Conservation (phyloP, 345 rosid genomes). For the Populus davidiana region DNA sequence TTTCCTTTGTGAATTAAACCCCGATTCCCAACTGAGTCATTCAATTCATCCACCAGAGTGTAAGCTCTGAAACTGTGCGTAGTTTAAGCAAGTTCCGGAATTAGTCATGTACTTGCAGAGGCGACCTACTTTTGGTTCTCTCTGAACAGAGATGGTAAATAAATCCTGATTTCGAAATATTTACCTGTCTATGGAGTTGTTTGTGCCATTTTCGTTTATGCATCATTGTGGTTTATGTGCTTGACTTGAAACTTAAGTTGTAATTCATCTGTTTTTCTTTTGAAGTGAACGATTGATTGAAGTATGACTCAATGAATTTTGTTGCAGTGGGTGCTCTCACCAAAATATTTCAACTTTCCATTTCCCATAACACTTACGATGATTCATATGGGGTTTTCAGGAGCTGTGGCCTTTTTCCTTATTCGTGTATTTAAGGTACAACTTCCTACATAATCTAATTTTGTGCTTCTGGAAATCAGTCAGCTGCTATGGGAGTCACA, state of each 20-base stretch:
- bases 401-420: constrained; percentile 68
- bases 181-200: neutral
- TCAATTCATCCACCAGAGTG: neutral
- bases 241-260: neutral
- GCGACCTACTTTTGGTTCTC: neutral
- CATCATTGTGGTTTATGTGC: neutral
- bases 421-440: constrained; percentile 92
- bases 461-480: neutral
- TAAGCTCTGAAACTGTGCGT: neutral
- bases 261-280: neutral
- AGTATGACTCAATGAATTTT: constrained; percentile 10
- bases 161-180: neutral
- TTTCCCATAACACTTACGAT: constrained; percentile 87
- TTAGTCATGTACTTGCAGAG: neutral
- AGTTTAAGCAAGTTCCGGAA: neutral
- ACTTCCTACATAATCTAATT: neutral
- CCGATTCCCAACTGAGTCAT: neutral
- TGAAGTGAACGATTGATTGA: neutral
- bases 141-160: neutral
- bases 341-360: constrained; percentile 85
- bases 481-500: neutral
- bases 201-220: neutral
- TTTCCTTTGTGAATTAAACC: neutral
- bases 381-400: constrained; percentile 95
- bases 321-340: constrained; percentile 97